A percentile compares a stretch with the other conserved stretches of the same genome.
phyloP scores from a whole-genome alignment of 2,329 filamentous ascomycete genomes.

The Whalleya microplaca region DNA sequence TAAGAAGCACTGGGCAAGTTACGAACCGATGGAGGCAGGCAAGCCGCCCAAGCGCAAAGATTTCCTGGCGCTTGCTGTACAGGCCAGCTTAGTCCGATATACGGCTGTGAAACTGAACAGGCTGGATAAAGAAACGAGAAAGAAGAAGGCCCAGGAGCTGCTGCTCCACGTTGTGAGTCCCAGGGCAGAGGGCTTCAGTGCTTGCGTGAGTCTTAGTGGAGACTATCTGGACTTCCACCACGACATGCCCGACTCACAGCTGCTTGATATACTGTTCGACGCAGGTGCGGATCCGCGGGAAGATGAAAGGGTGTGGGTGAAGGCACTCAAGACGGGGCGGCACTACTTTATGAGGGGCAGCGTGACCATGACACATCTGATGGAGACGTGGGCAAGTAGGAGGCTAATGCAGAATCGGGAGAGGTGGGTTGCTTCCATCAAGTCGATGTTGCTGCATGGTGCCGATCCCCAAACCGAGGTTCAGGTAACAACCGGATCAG shows the following conservation, averaged over 20 bases:
- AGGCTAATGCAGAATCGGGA: constrained; percentile 37
- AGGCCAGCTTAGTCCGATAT: constrained; percentile 36
- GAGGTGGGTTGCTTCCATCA: constrained; percentile 37
- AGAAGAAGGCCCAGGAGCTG: constrained; percentile 38
- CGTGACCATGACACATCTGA: constrained; percentile 36
- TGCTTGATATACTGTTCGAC: constrained; percentile 35
- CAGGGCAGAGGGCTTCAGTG: constrained; percentile 37
- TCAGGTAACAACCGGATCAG: constrained; percentile 28
- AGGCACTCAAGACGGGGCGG: constrained; percentile 34
- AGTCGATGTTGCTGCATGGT: constrained; percentile 34
- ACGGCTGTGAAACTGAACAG: constrained; percentile 27
- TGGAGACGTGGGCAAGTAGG: constrained; percentile 36
- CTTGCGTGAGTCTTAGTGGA: constrained; percentile 37
- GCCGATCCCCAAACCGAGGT: constrained; percentile 36
- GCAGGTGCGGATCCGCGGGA: constrained; percentile 32
- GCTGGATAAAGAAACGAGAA: constrained; percentile 21
- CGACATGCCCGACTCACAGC: constrained; percentile 37
- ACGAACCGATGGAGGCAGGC: constrained; percentile 39
- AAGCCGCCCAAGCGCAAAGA: constrained; percentile 38
- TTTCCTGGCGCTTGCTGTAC: constrained; percentile 35
- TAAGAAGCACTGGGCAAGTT: constrained; percentile 36
- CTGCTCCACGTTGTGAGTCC: constrained; percentile 35
- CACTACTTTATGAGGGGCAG: constrained; percentile 37
- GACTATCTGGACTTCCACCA: constrained; percentile 40
- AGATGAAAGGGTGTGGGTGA: constrained; percentile 31